Base-by-base conservation (phyloP, 2,329 filamentous ascomycete genomes). In the Pseudogymnoascus sp. region DNA sequence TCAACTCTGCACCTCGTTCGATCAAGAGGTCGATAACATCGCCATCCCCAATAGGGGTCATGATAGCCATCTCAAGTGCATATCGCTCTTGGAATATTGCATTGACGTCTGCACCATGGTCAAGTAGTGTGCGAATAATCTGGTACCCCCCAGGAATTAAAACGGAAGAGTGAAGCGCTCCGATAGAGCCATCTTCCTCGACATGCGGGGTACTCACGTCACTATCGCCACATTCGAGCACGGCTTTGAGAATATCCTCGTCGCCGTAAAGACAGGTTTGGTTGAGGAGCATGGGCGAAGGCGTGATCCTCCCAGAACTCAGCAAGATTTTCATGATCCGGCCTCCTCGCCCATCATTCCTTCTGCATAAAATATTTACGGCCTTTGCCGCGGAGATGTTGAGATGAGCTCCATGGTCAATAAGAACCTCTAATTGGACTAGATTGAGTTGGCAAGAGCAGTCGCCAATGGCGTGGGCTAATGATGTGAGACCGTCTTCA, bases 21-120 rank as follows among this genome's bases (percentile, higher is more conserved):
- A 60, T 40, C 31, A 60, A 42, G 9, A 60, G 33, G 17, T 60
- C 59, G 13, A 60, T 60, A 29, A 60, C 31, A n/a, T 37, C 33
- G 15, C 33, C 59, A 29, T 60, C 59, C 11, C 33, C 33, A 53
- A 53, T 53, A n/a, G 59, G 59, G 6, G 33, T 10, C 37, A 42
- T 42, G n/a, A 60, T 60, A 13, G 59, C 59, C 59, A 60, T n/a
- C 17, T 60, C 59, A 23, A 60, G 59, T 29, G 59, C 33, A 21
- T 11, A 19, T 3, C 33, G 59, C 13, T 19, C 31, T 17, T 42
- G 5, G 17, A n/a, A 42, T 15, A 17, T 35, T 29, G 13, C 31
- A 13, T 40, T 42, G 1, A 60, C 5, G n/a, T 42, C 21, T 17
- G 59, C 59, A 7, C 59, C 31, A 23, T 29, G 10, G 23, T 60